Conservation (phyloP, 2,329 filamentous ascomycete species). For the Fusarium sororula region DNA sequence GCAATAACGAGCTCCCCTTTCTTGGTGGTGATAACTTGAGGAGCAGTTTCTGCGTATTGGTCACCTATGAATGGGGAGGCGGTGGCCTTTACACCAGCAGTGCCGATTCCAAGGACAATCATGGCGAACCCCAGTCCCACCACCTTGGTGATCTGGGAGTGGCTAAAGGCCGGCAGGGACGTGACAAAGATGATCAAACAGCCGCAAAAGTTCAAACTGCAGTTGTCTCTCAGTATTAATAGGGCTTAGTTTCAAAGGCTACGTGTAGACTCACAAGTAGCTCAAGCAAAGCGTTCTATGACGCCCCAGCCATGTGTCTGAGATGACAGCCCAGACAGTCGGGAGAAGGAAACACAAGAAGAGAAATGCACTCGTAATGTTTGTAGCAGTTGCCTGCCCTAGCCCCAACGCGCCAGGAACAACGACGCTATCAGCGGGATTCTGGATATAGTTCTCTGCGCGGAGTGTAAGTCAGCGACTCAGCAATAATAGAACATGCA, state of each 20-base stretch:
- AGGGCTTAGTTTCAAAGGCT: rapidly evolving
- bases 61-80: background rate
- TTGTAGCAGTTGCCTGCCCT: background rate
- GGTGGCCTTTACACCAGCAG: background rate
- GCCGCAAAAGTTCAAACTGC: background rate
- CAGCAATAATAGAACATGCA: too few species aligned
- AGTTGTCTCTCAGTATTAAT: background rate
- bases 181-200: background rate
- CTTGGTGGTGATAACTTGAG: background rate
- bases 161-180: background rate
- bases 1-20: background rate
- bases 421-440: background rate
- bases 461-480: background rate
- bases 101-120: background rate
- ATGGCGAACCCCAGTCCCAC: background rate
- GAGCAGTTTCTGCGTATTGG: background rate
- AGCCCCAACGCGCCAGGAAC: background rate
- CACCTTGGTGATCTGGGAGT: background rate
- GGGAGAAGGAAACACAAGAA: background rate
- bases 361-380: background rate
- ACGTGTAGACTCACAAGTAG: background rate
- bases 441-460: background rate
- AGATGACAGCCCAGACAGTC: background rate
- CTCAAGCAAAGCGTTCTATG: background rate
- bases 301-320: background rate